A percentile compares a stretch with the other conserved stretches of the same genome.
These are phyloP conservation scores for Penicillium sp. DNA, from an alignment of 2,329 filamentous ascomycete species.

Conservation along the genomic window DNA sequence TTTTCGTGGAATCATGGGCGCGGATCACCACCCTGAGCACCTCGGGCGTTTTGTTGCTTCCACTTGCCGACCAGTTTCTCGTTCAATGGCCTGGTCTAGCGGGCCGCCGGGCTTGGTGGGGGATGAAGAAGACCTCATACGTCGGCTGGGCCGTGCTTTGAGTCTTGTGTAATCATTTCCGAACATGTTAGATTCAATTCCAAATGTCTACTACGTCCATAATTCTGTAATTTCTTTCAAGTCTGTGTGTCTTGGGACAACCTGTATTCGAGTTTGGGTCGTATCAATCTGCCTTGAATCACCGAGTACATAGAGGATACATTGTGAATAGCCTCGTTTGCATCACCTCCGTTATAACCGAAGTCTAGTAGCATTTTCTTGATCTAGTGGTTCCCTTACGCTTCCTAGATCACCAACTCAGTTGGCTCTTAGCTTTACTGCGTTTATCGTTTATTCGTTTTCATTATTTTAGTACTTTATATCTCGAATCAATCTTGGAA, in stretches of 20 bases:
- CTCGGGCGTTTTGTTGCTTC: slow-evolving; percentile 74
- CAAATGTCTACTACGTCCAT: background rate
- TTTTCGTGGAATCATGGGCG: slow-evolving; percentile 94
- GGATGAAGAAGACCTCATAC: slow-evolving; percentile 41
- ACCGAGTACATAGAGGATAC: too few species aligned
- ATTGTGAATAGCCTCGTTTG: too few species aligned
- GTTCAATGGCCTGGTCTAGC: slow-evolving; percentile 77
- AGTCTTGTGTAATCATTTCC: background rate
- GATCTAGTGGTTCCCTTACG: too few species aligned
- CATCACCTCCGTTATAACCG: too few species aligned
- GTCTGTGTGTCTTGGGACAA: background rate
- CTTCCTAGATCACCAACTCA: too few species aligned
- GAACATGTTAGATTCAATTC: background rate
- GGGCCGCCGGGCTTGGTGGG: slow-evolving; percentile 41
- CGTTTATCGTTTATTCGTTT: too few species aligned
- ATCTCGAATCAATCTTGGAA: too few species aligned
- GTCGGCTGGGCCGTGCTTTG: slow-evolving; percentile 40
- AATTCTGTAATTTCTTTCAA: too few species aligned
- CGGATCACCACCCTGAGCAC: slow-evolving; percentile 79
- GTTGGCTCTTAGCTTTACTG: too few species aligned
- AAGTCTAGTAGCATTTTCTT: too few species aligned
- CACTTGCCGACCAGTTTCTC: slow-evolving; percentile 73
- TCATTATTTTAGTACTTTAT: too few species aligned
- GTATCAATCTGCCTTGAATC: background rate
- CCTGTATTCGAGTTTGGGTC: background rate